These are phyloP conservation scores for Paramecium sonneborni DNA, from an alignment of 73 alveolate species.

Conservation along the genomic window DNA sequence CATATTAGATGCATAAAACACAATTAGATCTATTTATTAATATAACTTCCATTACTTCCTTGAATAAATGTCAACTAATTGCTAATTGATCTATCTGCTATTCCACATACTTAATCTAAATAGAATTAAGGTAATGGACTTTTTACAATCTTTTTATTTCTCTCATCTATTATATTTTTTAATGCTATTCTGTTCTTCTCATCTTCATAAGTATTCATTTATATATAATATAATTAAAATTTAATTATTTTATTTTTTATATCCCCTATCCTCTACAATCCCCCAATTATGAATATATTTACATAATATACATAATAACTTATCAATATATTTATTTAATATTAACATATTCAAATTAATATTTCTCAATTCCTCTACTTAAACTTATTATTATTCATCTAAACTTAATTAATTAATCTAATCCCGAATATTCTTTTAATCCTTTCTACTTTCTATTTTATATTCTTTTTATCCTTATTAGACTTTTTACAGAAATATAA, in stretches of 20 bases:
- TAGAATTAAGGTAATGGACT: neutral
- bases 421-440: too few species aligned
- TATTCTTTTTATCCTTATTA: too few species aligned
- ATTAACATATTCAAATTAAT: too few species aligned
- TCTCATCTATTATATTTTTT: slow-evolving; percentile 48
- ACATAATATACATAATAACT: too few species aligned
- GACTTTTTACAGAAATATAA: too few species aligned
- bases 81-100: slow-evolving; percentile 50
- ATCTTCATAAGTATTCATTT: slow-evolving; percentile 59
- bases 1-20: slow-evolving; percentile 66
- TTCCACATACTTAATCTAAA: slow-evolving; percentile 61
- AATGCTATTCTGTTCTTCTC: slow-evolving; percentile 45
- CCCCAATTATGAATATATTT: neutral
- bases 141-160: slow-evolving; percentile 36
- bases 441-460: too few species aligned
- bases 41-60: slow-evolving; percentile 41
- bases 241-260: neutral
- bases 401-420: too few species aligned
- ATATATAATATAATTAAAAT: slow-evolving; percentile 2
- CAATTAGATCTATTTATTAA: slow-evolving; percentile 1
- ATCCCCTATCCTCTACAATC: neutral
- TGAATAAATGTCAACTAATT: slow-evolving; percentile 43
- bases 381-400: too few species aligned
- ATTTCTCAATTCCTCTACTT: too few species aligned
- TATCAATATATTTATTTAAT: too few species aligned